Base-by-base conservation (phyloP, 2,329 filamentous ascomycete genomes). In the Fusarium hainanense region DNA sequence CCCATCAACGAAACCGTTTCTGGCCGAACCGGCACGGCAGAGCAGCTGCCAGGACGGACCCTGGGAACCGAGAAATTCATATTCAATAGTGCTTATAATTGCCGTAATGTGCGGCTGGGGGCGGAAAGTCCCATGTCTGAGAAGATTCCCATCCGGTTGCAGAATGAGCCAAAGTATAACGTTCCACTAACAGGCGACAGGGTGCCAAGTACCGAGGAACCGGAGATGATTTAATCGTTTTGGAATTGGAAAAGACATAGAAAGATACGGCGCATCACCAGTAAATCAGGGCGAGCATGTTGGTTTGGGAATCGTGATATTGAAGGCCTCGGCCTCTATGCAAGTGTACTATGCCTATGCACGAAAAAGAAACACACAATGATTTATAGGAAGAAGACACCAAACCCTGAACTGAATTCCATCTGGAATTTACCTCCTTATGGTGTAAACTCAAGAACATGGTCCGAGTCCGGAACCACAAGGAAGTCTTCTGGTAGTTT, bases 401-500 rank as follows among this genome's bases (percentile, higher is more conserved):
- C 13, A 4, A 20, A 27, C 27, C 13, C 12, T 51, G 6, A 41
- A 28, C 10, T 14, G 25, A 3, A 10, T 7, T 30, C 1, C 3
- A 20, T 0, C 3, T 14, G 9, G 3, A 2, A 8, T 18, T 11
- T 14, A 11, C 14, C 12, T 30, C 14, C 42, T 70, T 41, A 74
- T 42, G 72, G 72, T 14, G 68, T 73, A 14, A 54, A 58, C 18
- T 66, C 55, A 25, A 59, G 57, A 20, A 74, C 55, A 2, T 73
- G 55, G 6, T 63, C 58, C 0, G 44, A 40, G 7, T 50, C 44
- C 34, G 27, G 72, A 58, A 14, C 20, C 10, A 20, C 44, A 16
- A 74, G 58, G 51, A 63, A 74, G 41, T 73, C 68, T 3, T 50
- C 58, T 4, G 72, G 71, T 21, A 69, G 40, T 30, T 58, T 52